phyloP scores from a whole-genome alignment of 1,284 basidiomycete genomes.

The Volvariella surrecta region DNA sequence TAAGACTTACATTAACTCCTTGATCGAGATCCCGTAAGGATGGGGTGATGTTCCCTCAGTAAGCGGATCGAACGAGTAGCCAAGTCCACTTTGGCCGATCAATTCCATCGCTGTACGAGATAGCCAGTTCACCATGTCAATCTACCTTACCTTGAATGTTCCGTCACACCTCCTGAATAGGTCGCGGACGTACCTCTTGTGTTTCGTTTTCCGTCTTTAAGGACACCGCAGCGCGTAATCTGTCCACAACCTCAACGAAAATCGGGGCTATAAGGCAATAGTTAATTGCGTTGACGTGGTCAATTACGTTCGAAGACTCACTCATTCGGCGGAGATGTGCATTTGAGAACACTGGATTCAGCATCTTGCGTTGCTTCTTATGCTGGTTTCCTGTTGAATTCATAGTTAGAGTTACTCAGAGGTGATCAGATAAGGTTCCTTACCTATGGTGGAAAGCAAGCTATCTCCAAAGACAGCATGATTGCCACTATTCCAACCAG shows the following conservation, averaged over 20 bases:
- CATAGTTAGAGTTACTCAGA: neutral
- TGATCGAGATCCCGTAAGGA: slow-evolving; percentile 19
- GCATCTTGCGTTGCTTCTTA: slow-evolving; percentile 21
- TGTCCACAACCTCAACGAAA: slow-evolving; percentile 20
- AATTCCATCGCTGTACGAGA: slow-evolving; percentile 28
- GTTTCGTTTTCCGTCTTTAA: neutral
- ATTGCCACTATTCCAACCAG: neutral
- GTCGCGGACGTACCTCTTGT: neutral
- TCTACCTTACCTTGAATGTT: slow-evolving; percentile 9
- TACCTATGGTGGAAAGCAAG: slow-evolving; percentile 17
- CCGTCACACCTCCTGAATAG: neutral
- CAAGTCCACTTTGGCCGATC: slow-evolving; percentile 29
- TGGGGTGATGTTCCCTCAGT: slow-evolving; percentile 16
- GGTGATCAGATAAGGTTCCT: neutral
- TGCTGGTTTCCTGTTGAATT: slow-evolving; percentile 19
- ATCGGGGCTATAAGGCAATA: slow-evolving; percentile 16
- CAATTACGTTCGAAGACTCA: slow-evolving; percentile 7
- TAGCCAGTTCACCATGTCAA: slow-evolving; percentile 29
- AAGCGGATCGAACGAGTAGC: slow-evolving; percentile 29
- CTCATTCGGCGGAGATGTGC: slow-evolving; percentile 24
- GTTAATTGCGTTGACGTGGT: neutral
- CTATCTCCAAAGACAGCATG: slow-evolving; percentile 15
- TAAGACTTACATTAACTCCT: slow-evolving; percentile 16
- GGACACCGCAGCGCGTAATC: slow-evolving; percentile 10
- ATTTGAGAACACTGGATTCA: slow-evolving; percentile 25